phyloP scores from a whole-genome alignment of 139 green algal species.

The Mychonastes homosphaera region DNA sequence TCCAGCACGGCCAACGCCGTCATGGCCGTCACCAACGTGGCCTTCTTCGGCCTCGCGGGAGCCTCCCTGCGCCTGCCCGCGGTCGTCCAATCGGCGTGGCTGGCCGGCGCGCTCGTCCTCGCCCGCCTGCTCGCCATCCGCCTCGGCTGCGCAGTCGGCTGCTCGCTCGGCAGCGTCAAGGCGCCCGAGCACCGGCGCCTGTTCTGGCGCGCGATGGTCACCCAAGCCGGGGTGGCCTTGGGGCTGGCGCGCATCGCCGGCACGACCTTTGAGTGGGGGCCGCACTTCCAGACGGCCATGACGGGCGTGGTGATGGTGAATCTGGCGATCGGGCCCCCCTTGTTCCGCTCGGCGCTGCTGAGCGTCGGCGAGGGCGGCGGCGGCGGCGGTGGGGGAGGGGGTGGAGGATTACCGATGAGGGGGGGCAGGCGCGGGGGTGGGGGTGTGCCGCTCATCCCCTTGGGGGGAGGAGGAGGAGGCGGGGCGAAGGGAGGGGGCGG shows the following conservation, averaged over 20 bases:
- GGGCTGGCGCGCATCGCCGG: conserved; percentile 62
- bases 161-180: conserved; percentile 26
- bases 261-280: conserved; percentile 56
- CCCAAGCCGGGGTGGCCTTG: conserved; percentile 71
- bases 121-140: conserved; percentile 52
- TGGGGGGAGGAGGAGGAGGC: not conserved
- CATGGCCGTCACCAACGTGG: conserved; percentile 58
- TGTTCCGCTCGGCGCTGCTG: conserved; percentile 58
- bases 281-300: conserved; percentile 65
- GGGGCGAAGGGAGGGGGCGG: not conserved
- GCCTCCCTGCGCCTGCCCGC: conserved; percentile 55
- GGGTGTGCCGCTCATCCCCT: not conserved
- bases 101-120: conserved; percentile 38
- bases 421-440: not conserved
- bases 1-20: conserved; percentile 28
- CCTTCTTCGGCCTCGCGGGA: conserved; percentile 78
- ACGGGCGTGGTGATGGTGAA: conserved; percentile 74
- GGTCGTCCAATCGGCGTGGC: conserved; percentile 45
- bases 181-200: conserved; percentile 24
- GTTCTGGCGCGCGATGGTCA: conserved; percentile 77
- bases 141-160: conserved; percentile 51
- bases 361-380: conserved; percentile 33
- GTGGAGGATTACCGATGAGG: conserved; percentile 11
- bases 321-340: conserved; percentile 59
- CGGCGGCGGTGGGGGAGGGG: too few relatives aligned